phyloP scores from a whole-genome alignment of 208 protist species.

The Phytomonas sp. region DNA sequence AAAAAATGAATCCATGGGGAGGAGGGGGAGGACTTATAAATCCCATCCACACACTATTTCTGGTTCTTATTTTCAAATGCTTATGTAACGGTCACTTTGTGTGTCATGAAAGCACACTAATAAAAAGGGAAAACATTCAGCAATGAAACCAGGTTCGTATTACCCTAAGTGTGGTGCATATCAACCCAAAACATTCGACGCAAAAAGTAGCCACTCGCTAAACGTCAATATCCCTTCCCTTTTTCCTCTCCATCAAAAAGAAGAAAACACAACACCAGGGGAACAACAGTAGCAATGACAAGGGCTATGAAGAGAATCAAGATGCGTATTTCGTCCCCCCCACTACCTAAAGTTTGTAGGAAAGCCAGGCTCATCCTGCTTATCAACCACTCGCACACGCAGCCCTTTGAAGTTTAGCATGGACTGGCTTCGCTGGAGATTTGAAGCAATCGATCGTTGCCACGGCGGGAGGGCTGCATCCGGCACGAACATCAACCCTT shows the following conservation, averaged over 20 bases:
- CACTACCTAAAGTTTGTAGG: conserved; percentile 71
- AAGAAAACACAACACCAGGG: too few species aligned
- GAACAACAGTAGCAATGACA: too few species aligned
- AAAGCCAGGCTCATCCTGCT: conserved; percentile 78
- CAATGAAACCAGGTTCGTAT: neutral
- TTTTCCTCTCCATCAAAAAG: too few species aligned
- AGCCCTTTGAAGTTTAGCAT: conserved; percentile 64
- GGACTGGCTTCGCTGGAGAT: conserved; percentile 21
- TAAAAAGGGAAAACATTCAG: neutral
- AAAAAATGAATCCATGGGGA: neutral
- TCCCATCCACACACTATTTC: neutral
- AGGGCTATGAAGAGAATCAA: too few species aligned
- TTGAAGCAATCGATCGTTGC: conserved; percentile 42
- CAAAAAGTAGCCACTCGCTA: neutral
- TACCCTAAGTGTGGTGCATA: neutral
- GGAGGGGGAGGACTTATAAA: neutral
- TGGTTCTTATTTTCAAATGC: neutral
- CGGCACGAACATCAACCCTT: conserved; percentile 71
- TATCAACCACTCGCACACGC: conserved; percentile 61
- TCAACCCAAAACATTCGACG: neutral
- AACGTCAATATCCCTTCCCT: neutral
- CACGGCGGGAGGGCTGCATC: conserved; percentile 64
- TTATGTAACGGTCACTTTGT: neutral
- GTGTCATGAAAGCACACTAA: neutral
- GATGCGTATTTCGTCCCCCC: neutral